Base-by-base conservation (phyloP, 1,139 yeast species). In the Suhomyces atakaporum region DNA sequence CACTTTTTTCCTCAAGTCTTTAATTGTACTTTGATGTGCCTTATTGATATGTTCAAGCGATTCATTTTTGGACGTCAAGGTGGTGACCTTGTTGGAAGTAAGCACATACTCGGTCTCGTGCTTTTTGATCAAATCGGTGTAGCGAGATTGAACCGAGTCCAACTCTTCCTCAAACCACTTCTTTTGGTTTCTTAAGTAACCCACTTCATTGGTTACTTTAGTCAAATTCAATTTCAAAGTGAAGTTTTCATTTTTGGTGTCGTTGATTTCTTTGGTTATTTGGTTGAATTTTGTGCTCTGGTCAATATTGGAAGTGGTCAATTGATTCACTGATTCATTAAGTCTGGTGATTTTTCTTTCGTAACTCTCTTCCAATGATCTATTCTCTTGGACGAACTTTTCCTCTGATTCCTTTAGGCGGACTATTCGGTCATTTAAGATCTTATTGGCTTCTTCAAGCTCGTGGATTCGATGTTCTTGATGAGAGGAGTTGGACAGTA, bases 141-240 rank as follows among this genome's bases (percentile, higher is more conserved):
- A 67, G 31, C 67, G 55, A 8, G 47, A 49, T 46, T 71, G 77
- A 11, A 63, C 54, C 5, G 57, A 41, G 29, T 56, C 59, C 43
- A 78, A 58, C 46, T 77, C 81, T 3, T 52, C 49, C 47, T 77
- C 79, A 49, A 61, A 77, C 81, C 81, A 77, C 5, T 54, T 48
- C 27, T 65, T 68, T 45, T 69, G 74, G 24, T 62, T 59, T 29
- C 56, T 59, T 26, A 61, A 55, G 44, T 65, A 69, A 1, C 58
- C 31, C 2, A 57, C 51, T 47, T 69, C 73, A 47, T 67, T 66
- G 13, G 63, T 52, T 8, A 63, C 56, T 43, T 72, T 72, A 8
- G 69, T 59, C 16, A 73, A 53, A 18, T 67, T 66, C 29, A 76
- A 55, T 45, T 75, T 77, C 27, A 67, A 55, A 10, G 62, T 54